Base-by-base conservation (phyloP, 106 monocot species). In the Ottelia alismoides region DNA sequence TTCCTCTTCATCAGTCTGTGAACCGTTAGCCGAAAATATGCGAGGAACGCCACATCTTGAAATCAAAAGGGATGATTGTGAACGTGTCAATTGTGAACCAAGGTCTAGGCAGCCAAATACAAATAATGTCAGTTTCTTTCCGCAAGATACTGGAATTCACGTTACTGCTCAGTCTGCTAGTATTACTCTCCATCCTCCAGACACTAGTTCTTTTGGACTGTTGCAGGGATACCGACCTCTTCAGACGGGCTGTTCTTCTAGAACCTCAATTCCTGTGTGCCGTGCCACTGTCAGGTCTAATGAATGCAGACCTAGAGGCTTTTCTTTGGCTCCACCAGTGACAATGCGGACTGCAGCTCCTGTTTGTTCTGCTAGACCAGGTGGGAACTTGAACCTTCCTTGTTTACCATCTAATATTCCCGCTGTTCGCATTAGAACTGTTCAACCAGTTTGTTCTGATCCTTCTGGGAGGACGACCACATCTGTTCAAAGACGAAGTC, bases 261-360 rank as follows among this genome's bases (percentile, higher is more conserved):
- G 20, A 28, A 31, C n/a, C 24, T 14, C 17, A 28, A 11, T 12
- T 65, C 22, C 58, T 20, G 0, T 28, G n/a, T 22, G 27, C 17
- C 19, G 25, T 11, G 20, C 52, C 10, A 19, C 30, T 52, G 12
- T 30, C 2, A 29, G 43, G 25, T 10, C 22, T 45, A 26, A 44
- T 20, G 18, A 10, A 25, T 51, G 47, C 24, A 52, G 51, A 20
- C 69, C 46, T 12, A 52, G 53, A 55, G 31, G 17, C 11, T 31
- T 54, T 20, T 73, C 55, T 20, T 2, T 65, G 58, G 75, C 75
- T 65, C 58, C 71, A 11, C 71, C 77, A 2, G 77, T 72, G 28
- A 77, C 58, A 3, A 63, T 77, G 7, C 56, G 71, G 44, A 71
- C 66, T 22, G 46, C 66, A 24, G 26, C 58, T n/a, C 70, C 62